Evolutionary conservation across 192 early-diverging fungal species (phyloP).

Genomic region (Coemansia umbellata): DNA sequence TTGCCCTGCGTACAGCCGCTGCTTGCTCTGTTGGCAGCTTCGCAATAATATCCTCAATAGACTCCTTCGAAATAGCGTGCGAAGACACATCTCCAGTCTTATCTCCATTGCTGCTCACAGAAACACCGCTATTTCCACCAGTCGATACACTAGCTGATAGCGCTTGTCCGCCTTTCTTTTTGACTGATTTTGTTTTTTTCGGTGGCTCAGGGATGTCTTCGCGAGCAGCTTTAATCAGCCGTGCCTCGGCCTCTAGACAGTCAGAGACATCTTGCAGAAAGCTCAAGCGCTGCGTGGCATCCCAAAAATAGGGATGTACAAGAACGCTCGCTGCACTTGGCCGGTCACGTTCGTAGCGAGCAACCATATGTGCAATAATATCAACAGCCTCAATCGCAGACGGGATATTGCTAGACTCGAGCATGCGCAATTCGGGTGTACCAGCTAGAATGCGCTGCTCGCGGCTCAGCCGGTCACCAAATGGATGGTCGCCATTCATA

Average conservation of each 20-base stretch:
- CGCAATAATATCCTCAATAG: conserved; percentile 33
- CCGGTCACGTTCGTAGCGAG: conserved; percentile 69
- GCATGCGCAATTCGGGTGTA: conserved; percentile 63
- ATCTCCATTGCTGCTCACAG: neutral
- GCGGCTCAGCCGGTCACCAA: conserved; percentile 85
- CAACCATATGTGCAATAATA: conserved; percentile 87
- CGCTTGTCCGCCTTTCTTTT: conserved; percentile 27
- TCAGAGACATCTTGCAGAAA: conserved; percentile 97
- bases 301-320: conserved; percentile 96
- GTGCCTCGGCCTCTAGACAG: conserved; percentile 84
- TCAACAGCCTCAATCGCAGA: conserved; percentile 84
- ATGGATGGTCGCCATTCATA: conserved; percentile 88
- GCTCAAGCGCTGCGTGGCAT: conserved; percentile 69
- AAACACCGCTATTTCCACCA: neutral
- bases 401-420: conserved; percentile 57
- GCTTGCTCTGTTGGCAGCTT: conserved; percentile 43
- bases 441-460: conserved; percentile 88
- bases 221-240: conserved; percentile 47
- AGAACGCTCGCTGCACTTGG: conserved; percentile 75
- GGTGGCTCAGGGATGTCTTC: conserved; percentile 28
- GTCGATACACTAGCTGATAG: neutral
- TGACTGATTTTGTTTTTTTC: conserved; percentile 12
- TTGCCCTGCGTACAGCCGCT: conserved; percentile 40
- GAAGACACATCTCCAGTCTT: conserved; percentile 14
- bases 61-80: conserved; percentile 33